A percentile compares a stretch with the other conserved stretches of the same genome.
Conservation (phyloP, 106 monocot genomes). For the Xerophyta viscosa region DNA sequence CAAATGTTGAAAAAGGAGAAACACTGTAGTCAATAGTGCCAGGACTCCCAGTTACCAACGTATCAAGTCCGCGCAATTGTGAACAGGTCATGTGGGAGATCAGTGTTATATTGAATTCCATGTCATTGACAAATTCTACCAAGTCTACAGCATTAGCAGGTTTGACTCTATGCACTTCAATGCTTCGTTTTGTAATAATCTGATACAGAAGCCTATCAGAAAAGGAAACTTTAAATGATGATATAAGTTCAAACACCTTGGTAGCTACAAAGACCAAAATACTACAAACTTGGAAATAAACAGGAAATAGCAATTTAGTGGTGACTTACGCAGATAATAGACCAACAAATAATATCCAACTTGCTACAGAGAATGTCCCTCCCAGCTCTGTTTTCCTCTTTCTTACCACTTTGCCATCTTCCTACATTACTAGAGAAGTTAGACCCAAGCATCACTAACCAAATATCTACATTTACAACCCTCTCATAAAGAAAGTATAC, state of each 20-base stretch:
- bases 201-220: slow-evolving; percentile 77
- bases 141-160: slow-evolving; percentile 78
- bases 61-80: slow-evolving; percentile 47
- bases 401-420: slow-evolving; percentile 50
- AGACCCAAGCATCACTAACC: neutral
- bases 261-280: too few species aligned
- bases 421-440: slow-evolving; percentile 33
- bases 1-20: slow-evolving; percentile 33
- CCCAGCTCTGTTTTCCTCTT: slow-evolving; percentile 93
- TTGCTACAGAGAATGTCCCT: slow-evolving; percentile 88
- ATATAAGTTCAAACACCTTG: too few species aligned
- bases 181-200: slow-evolving; percentile 53
- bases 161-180: slow-evolving; percentile 68
- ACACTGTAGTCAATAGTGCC: slow-evolving; percentile 65
- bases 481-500: too few species aligned
- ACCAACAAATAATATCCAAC: slow-evolving; percentile 74
- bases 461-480: too few species aligned
- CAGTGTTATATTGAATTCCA: slow-evolving; percentile 87
- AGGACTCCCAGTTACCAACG: slow-evolving; percentile 46
- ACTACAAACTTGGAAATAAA: too few species aligned
- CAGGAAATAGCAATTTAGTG: neutral
- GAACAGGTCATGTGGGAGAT: slow-evolving; percentile 91
- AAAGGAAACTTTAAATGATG: neutral
- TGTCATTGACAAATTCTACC: slow-evolving; percentile 63
- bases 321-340: slow-evolving; percentile 81